Evolutionary conservation across 140 eudicot genomes (phyloP), one percentile per base, ranked within the genome.

Genomic region (Anethum foeniculum): DNA sequence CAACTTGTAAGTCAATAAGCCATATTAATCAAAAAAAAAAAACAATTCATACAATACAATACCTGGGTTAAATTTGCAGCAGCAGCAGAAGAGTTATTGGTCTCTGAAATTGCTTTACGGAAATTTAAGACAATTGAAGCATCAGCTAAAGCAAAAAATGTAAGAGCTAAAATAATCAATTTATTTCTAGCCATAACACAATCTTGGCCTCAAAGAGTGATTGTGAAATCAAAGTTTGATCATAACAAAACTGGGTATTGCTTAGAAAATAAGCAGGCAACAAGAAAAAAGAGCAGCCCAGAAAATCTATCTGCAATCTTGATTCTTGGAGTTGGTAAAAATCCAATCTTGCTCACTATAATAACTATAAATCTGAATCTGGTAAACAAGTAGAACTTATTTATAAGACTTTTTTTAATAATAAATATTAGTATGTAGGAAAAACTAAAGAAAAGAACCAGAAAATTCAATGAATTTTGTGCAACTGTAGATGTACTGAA

Each of bases 41-140:
- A 41, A 41, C 46, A 41, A 18, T 14, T 16, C 62, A 52, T 12
- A 0, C 67, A 34, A 34, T 62, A n/a, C 39, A 2, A 67, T 69
- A 75, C 79, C 79, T 75, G 79, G 16, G 62, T 47, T 2, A 52
- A 18, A 39, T 21, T 41, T 38, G 48, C 15, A 60, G 68, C 68
- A n/a, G 68, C 32, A 58, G 30, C 47, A 71, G 76, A 71, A 8
- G 79, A 48, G 39, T 15, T 44, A 7, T 32, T 25, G n/a, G 10
- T 27, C 79, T 44, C 21, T 28, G 2, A 52, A 75, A 46, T 46
- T n/a, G 60, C 78, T 75, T 75, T 44, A 6, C 78, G 78, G 32
- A 44, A 75, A 75, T 75, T 75, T 21, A 75, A 75, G 12, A 75
- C 78, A 27, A 75, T 13, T n/a, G 78, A 75, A 32, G 78, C 78